Conservation (phyloP, 2,329 filamentous ascomycete genomes). For the Talaromyces sp. region DNA sequence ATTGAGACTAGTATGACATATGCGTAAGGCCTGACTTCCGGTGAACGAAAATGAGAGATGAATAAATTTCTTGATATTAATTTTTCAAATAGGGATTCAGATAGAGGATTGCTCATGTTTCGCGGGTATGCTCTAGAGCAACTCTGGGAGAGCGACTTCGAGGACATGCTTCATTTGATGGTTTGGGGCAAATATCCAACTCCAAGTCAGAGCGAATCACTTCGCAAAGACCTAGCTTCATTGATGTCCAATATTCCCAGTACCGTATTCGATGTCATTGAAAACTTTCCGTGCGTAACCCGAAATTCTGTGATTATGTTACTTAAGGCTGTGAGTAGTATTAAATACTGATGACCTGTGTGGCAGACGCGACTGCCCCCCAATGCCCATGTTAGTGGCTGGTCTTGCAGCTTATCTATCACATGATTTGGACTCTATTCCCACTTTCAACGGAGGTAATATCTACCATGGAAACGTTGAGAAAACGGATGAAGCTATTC, state of each 20-base stretch:
- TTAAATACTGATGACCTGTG: not conserved
- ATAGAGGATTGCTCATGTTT: conserved; percentile 30
- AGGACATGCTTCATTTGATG: conserved; percentile 34
- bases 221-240: conserved; percentile 25
- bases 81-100: conserved; percentile 28
- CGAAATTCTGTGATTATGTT: not conserved
- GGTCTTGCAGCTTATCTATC: conserved; percentile 33
- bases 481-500: conserved; percentile 26
- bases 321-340: not conserved
- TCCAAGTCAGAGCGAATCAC: conserved; percentile 21
- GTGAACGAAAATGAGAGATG: not conserved
- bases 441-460: conserved; percentile 23
- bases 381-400: conserved; percentile 27
- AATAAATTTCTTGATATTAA: not conserved
- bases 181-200: conserved; percentile 33
- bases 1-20: conserved; percentile 33
- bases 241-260: conserved; percentile 27
- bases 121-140: conserved; percentile 32
- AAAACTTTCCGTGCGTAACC: conserved; percentile 28
- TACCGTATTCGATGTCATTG: conserved; percentile 27
- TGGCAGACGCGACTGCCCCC: conserved; percentile 24
- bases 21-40: conserved; percentile 26
- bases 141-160: conserved; percentile 33
- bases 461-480: conserved; percentile 28
- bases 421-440: conserved; percentile 25